Evolutionary conservation across 2,329 filamentous ascomycete species (phyloP).

Genomic region (Elsinoe perseae): DNA sequence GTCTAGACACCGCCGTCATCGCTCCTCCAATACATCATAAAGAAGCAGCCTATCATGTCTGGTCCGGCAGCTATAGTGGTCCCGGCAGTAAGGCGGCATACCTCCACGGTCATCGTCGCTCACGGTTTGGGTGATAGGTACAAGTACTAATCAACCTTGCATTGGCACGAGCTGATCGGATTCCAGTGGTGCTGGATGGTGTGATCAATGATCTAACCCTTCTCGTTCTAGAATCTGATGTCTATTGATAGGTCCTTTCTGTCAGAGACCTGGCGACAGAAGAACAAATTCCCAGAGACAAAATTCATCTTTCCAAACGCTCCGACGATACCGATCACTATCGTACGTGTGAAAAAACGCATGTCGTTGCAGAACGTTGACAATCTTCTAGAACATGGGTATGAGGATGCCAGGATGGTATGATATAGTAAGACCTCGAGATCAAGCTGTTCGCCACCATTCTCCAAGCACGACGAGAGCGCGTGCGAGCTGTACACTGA

Average conservation of each 20-base stretch:
- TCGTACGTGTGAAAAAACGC: slow-evolving; percentile 41
- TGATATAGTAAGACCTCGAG: slow-evolving; percentile 57
- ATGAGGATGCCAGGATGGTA: slow-evolving; percentile 84
- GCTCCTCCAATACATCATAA: not conserved
- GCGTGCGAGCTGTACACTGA: not conserved
- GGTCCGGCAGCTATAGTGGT: slow-evolving; percentile 55
- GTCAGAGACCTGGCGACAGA: slow-evolving; percentile 78
- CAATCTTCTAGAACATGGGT: slow-evolving; percentile 54
- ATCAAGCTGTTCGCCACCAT: slow-evolving; percentile 22
- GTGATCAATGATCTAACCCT: slow-evolving; percentile 19
- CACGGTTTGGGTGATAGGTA: slow-evolving; percentile 81
- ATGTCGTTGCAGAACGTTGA: not conserved
- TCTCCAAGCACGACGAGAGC: not conserved
- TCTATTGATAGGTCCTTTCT: slow-evolving; percentile 54
- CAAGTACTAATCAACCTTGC: slow-evolving; percentile 15
- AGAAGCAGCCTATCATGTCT: slow-evolving; percentile 31
- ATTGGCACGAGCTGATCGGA: slow-evolving; percentile 2
- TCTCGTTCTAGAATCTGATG: not conserved
- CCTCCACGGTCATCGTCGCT: slow-evolving; percentile 87
- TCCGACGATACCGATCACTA: slow-evolving; percentile 76
- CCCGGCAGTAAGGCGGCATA: slow-evolving; percentile 73
- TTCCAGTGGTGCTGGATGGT: slow-evolving; percentile 63
- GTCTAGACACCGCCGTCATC: not conserved
- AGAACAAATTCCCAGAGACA: slow-evolving; percentile 75
- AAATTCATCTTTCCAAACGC: slow-evolving; percentile 94